Evolutionary conservation across 108 stramenopile genomes (phyloP), one percentile per base, ranked within the genome.

Genomic region (Nitzschia inconspicua): DNA sequence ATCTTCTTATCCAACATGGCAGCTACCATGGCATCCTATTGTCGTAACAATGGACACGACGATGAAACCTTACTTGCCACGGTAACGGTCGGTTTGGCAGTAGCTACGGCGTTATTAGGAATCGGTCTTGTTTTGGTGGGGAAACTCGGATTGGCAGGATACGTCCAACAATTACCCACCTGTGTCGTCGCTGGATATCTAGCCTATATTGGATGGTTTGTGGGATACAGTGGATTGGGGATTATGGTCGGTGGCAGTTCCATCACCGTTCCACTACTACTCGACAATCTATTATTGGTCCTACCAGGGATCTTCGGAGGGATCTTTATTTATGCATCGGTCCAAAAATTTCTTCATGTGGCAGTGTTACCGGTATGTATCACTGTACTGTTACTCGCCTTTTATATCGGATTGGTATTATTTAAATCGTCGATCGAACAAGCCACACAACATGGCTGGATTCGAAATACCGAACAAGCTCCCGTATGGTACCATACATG

Each of bases 191-290:
- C 96, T 6, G 98, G 98, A 23, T 99, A 99, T 76, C 63, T 99
- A 55, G 98, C 97, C 9, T 99, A 76, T 63, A 99, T 99, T 78
- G 98, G 98, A 0, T 95, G 85, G 50, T 99, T 99, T 54, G 97
- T 96, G 63, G 94, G 95, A 13, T 78, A 96, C 51, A 86, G 95
- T 11, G 96, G 95, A 0, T 49, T 99, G 13, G 79, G 70, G 20
- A 60, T 98, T 22, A 94, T 93, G 86, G 75, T 68, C 3, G 63
- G 44, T 4, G 59, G 55, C 27, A 36, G 31, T 11, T 72, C 84
- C 8, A 54, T 80, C 11, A 60, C 79, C 18, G 49, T 91, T 1
- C 56, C 55, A 8, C 63, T 73, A 3, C 18, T 94, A 7, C 10
- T 69, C 10, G 73, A 92, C 0, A 59, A 68, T 2, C 63, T 66